phyloP scores from a whole-genome alignment of 202 grass and related monocot genomes.

The Hordeum pubiflorum region DNA sequence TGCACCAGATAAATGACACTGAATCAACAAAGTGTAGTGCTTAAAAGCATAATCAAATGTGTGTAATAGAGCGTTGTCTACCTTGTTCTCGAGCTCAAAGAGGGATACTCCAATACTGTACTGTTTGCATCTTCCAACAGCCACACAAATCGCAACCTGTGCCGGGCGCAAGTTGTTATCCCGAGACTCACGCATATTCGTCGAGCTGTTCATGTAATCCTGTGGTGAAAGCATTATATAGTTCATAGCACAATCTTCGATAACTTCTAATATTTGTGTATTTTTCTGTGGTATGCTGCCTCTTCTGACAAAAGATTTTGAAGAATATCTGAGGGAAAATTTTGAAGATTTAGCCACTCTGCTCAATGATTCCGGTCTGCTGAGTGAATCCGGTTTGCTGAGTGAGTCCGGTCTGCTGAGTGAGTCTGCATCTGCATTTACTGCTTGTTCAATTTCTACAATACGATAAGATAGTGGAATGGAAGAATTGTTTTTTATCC shows the following conservation, averaged over 20 bases:
- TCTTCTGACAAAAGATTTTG: slow-evolving; percentile 72
- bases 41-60: not conserved
- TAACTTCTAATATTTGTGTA: slow-evolving; percentile 67
- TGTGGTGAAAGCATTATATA: slow-evolving; percentile 94
- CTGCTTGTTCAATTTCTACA: slow-evolving; percentile 65
- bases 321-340: slow-evolving; percentile 76
- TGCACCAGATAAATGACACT: slow-evolving; percentile 36
- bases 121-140: slow-evolving; percentile 47
- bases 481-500: slow-evolving; percentile 87
- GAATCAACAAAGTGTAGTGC: slow-evolving; percentile 10
- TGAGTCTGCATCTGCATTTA: slow-evolving; percentile 64
- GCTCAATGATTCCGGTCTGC: slow-evolving; percentile 59
- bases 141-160: slow-evolving; percentile 74
- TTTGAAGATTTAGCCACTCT: slow-evolving; percentile 82
- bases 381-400: slow-evolving; percentile 48
- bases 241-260: slow-evolving; percentile 65
- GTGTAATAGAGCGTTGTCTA: slow-evolving; percentile 20
- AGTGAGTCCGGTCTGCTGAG: slow-evolving; percentile 53
- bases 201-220: slow-evolving; percentile 66
- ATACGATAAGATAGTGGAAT: slow-evolving; percentile 74
- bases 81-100: slow-evolving; percentile 95
- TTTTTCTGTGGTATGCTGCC: slow-evolving; percentile 53
- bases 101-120: slow-evolving; percentile 91
- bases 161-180: slow-evolving; percentile 49
- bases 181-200: slow-evolving; percentile 46